phyloP scores from a whole-genome alignment of 2,329 filamentous ascomycete genomes.

The Sporothrix protearum region DNA sequence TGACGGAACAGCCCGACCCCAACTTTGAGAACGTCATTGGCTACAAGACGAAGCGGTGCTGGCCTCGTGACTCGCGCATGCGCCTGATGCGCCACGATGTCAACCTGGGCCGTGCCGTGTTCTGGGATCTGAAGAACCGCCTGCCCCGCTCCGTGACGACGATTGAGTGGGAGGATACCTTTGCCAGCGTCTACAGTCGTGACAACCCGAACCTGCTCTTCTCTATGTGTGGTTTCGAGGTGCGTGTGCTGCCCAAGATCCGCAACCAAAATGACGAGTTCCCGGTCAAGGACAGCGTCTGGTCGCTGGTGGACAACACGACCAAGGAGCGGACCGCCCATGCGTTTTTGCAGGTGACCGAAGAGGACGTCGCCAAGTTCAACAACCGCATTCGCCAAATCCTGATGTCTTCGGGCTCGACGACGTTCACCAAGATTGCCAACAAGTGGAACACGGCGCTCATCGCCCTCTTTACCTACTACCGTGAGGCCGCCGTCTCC shows the following conservation, averaged over 20 bases:
- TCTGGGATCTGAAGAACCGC: slow-evolving; percentile 98
- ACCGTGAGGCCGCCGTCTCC: slow-evolving; percentile 93
- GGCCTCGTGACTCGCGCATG: slow-evolving; percentile 97
- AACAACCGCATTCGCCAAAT: slow-evolving; percentile 99
- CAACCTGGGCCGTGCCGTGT: slow-evolving; percentile 92
- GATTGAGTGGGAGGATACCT: slow-evolving; percentile 98
- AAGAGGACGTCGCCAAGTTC: slow-evolving; percentile 97
- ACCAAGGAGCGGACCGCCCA: slow-evolving; percentile 96
- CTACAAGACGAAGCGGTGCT: slow-evolving; percentile 99
- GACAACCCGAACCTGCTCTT: slow-evolving; percentile 97
- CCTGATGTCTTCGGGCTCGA: slow-evolving; percentile 98
- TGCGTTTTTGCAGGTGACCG: slow-evolving; percentile 94
- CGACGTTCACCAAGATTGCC: slow-evolving; percentile 98
- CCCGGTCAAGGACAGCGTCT: slow-evolving; percentile 94
- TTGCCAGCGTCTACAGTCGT: slow-evolving; percentile 94
- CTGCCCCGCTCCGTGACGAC: slow-evolving; percentile 92
- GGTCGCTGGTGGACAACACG: slow-evolving; percentile 94
- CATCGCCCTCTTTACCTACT: slow-evolving; percentile 97
- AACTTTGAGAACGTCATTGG: slow-evolving; percentile 99
- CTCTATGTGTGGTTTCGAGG: slow-evolving; percentile 97
- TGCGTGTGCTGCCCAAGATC: slow-evolving; percentile 91
- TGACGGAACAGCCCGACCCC: slow-evolving; percentile 96
- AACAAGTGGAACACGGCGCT: slow-evolving; percentile 99
- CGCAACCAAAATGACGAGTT: slow-evolving; percentile 96
- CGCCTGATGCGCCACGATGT: slow-evolving; percentile 98